These are phyloP conservation scores for Mucor ambiguus DNA, from an alignment of 371 early-diverging fungal species.

Conservation along the genomic window DNA sequence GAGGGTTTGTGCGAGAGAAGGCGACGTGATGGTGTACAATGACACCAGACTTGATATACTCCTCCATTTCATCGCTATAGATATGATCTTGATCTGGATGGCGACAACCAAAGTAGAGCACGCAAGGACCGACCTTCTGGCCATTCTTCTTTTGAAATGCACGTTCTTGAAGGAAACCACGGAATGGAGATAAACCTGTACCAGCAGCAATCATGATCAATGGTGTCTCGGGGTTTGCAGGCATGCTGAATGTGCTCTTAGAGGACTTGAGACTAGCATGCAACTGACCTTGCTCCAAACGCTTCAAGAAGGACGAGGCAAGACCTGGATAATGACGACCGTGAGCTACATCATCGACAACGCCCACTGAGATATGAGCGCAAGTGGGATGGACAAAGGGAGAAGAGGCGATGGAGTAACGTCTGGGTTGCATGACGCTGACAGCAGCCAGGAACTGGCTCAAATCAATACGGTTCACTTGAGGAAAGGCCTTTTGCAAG, in stretches of 20 bases:
- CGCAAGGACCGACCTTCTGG: slow-evolving; percentile 20
- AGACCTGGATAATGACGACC: slow-evolving; percentile 40
- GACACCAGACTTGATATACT: slow-evolving; percentile 43
- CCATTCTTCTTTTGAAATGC: slow-evolving; percentile 22
- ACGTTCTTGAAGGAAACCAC: slow-evolving; percentile 67
- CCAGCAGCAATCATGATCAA: slow-evolving; percentile 66
- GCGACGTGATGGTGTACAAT: slow-evolving; percentile 65
- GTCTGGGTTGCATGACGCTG: slow-evolving; percentile 48
- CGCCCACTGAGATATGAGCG: slow-evolving; percentile 40
- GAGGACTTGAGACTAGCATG: slow-evolving; percentile 39
- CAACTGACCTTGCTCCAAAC: background rate
- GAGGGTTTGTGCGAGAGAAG: slow-evolving; percentile 56
- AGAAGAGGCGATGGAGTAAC: slow-evolving; percentile 58
- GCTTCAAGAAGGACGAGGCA: slow-evolving; percentile 35
- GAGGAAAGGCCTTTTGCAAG: slow-evolving; percentile 40
- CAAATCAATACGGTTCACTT: slow-evolving; percentile 45
- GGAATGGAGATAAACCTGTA: slow-evolving; percentile 89
- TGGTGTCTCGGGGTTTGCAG: slow-evolving; percentile 38
- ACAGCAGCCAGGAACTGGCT: slow-evolving; percentile 49
- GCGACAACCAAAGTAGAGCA: slow-evolving; percentile 85
- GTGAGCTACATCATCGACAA: slow-evolving; percentile 42
- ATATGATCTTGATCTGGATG: slow-evolving; percentile 69
- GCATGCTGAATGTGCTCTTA: slow-evolving; percentile 39
- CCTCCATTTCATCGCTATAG: slow-evolving; percentile 66
- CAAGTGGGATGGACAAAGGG: slow-evolving; percentile 29